A percentile compares a stretch with the other conserved stretches of the same genome.
Evolutionary conservation across 768 basidiomycete species (phyloP).

Genomic region (Leccinum incarnatum): DNA sequence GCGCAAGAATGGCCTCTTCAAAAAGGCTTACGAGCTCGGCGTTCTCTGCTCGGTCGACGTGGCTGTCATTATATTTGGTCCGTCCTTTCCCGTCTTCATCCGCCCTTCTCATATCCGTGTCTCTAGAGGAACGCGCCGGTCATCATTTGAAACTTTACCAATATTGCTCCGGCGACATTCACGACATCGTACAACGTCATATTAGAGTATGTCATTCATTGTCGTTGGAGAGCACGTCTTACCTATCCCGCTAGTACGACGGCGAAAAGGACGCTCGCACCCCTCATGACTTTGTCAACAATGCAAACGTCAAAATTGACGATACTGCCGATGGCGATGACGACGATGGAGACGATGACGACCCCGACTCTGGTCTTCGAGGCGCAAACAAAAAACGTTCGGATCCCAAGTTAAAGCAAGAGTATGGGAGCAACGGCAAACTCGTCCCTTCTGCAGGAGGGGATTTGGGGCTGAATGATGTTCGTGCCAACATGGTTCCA

Average conservation of each 20-base stretch:
- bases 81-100: constrained; percentile 26
- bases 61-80: constrained; percentile 83
- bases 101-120: background rate
- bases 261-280: constrained; percentile 50
- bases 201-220: constrained; percentile 38
- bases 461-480: constrained; percentile 26
- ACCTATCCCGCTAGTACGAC: constrained; percentile 38
- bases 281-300: constrained; percentile 48
- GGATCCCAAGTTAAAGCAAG: constrained; percentile 31
- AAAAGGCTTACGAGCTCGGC: constrained; percentile 89
- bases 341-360: constrained; percentile 34
- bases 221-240: constrained; percentile 9
- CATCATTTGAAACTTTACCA: constrained; percentile 82
- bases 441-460: constrained; percentile 12
- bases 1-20: constrained; percentile 90
- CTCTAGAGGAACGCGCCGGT: constrained; percentile 70
- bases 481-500: constrained; percentile 10
- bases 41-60: constrained; percentile 87
- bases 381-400: constrained; percentile 19
- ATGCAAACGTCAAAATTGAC: constrained; percentile 32
- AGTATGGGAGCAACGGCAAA: constrained; percentile 24
- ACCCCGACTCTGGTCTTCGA: constrained; percentile 26
- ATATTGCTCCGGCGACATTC: constrained; percentile 72
- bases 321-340: constrained; percentile 41
- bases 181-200: constrained; percentile 69